Base-by-base conservation (phyloP, 2,329 filamentous ascomycete genomes). In the Alternaria rosae region DNA sequence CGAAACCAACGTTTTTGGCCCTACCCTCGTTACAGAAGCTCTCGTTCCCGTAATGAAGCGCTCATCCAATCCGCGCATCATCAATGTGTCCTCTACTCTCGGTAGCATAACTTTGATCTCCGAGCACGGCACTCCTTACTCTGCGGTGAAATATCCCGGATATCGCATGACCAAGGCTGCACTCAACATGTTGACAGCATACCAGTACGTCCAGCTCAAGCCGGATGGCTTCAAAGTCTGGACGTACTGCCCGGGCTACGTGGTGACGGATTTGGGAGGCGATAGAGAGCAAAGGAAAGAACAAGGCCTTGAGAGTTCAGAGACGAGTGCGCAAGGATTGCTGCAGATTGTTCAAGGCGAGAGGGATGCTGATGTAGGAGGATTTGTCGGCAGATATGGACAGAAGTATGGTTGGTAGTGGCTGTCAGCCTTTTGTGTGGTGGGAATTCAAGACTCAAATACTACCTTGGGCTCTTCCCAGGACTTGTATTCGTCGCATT, bases 151-250 rank as follows among this genome's bases (percentile, higher is more conserved):
- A 5, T 58, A 41, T 2, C 68, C 68, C 3, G 66, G 57, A 4
- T 80, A 80, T 48, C 73, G 74, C n/a, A 75, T 75, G 66, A 79
- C 71, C 59, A 80, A 80, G 56, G 61, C 75, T 6, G 75, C 77
- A 6, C 66, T 79, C 10, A 78, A 78, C 54, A 79, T 78, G 77
- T 54, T 79, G 75, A 72, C 68, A 5, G 67, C 67, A 3, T 74
- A 72, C 58, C 66, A 72, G 51, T 61, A 85, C 73, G 85, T 76
- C 28, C 85, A 76, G 21, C 64, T 70, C 21, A 69, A 70, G 21
- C 65, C 65, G 1, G 58, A 61, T 3, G 70, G 71, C 1, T 66
- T 64, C 57, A 78, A 77, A 57, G 59, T 76, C 5, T 78, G 70
- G 71, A 51, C 62, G 8, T 78, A 65, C 52, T 77, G 74, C 41